Evolutionary conservation across 148 eudicot genomes (phyloP).

Genomic region (Vaccinium vitisidaea): DNA sequence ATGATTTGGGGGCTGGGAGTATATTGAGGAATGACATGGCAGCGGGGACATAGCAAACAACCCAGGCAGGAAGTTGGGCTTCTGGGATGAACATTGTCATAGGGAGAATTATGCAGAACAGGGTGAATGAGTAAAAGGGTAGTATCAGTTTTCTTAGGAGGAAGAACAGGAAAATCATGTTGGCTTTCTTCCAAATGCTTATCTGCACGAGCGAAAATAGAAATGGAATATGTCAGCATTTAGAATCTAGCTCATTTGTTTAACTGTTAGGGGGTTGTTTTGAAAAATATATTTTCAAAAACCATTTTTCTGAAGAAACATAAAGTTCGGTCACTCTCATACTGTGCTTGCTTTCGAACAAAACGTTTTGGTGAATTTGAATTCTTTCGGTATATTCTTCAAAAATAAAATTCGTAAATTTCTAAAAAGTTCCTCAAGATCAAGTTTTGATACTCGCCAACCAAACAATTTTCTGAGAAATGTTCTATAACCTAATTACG

Average conservation of each 20-base stretch:
- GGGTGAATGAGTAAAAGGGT: conserved; percentile 94
- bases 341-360: background rate
- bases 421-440: too few species aligned
- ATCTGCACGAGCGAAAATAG: conserved; percentile 50
- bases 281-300: background rate
- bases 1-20: conserved; percentile 91
- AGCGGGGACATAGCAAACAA: conserved; percentile 91
- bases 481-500: too few species aligned
- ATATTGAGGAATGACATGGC: conserved; percentile 91
- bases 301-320: background rate
- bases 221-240: conserved; percentile 1
- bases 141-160: conserved; percentile 82
- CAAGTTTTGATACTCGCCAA: too few species aligned
- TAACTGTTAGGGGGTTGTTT: background rate
- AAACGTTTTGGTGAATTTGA: background rate
- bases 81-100: conserved; percentile 98
- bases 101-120: conserved; percentile 96
- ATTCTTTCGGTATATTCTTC: background rate
- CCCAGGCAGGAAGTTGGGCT: conserved; percentile 89
- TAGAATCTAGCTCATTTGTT: background rate
- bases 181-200: conserved; percentile 79
- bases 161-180: conserved; percentile 89
- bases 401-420: too few species aligned
- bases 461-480: too few species aligned
- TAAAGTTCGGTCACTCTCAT: background rate